Percentiles rank a stretch among this genome's conserved stretches.
These are phyloP conservation scores for Linnemannia elongata DNA, from an alignment of 192 early-diverging fungal species.

Conservation along the genomic window DNA sequence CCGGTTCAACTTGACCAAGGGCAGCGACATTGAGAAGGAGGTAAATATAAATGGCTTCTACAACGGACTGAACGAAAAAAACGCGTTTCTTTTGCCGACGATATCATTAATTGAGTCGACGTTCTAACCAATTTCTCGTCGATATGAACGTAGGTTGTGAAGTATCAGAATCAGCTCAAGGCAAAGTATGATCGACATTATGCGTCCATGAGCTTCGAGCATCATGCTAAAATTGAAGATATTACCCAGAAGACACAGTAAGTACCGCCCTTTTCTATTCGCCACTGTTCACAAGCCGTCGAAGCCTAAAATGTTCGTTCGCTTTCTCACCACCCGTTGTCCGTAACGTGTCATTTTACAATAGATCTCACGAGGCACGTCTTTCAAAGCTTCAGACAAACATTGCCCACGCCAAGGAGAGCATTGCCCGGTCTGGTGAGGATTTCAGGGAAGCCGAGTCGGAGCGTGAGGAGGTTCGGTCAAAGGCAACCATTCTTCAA, in stretches of 20 bases:
- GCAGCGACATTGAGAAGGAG: slow-evolving; percentile 33
- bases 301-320: neutral
- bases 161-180: slow-evolving; percentile 8
- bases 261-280: neutral
- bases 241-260: slow-evolving; percentile 18
- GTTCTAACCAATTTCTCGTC: neutral
- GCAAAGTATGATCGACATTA: slow-evolving; percentile 7
- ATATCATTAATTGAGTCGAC: neutral
- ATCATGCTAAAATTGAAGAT: neutral
- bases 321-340: neutral
- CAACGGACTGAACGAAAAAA: neutral
- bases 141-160: neutral
- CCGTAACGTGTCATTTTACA: neutral
- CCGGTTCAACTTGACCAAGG: slow-evolving; percentile 15
- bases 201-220: neutral
- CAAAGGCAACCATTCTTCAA: neutral
- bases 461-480: slow-evolving; percentile 7
- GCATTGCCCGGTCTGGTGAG: slow-evolving; percentile 13
- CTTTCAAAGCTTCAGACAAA: slow-evolving; percentile 7
- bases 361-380: slow-evolving; percentile 24
- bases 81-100: neutral
- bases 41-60: neutral
- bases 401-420: slow-evolving; percentile 9
- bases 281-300: neutral
- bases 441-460: slow-evolving; percentile 16